A percentile compares a stretch with the other conserved stretches of the same genome.
These are phyloP conservation scores for Roridomyces roridus DNA, from an alignment of 768 basidiomycete genomes.

Conservation along the genomic window DNA sequence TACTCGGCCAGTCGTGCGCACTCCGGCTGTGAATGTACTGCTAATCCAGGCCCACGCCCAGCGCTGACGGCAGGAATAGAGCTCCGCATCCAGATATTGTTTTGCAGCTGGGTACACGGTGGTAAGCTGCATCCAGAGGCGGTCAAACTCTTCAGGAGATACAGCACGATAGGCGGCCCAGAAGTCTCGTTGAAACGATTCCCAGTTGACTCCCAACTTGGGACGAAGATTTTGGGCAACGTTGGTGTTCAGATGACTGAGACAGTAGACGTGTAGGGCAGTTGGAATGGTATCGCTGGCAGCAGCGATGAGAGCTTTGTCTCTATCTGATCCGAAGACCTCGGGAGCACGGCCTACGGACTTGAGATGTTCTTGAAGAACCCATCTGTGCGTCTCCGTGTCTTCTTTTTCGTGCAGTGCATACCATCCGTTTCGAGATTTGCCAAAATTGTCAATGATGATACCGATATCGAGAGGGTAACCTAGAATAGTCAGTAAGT, in stretches of 20 bases:
- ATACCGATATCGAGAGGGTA: too few species aligned
- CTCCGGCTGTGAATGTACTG: constrained; percentile 41
- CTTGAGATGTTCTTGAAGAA: constrained; percentile 31
- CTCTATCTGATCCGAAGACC: constrained; percentile 31
- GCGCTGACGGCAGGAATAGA: constrained; percentile 35
- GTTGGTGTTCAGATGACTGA: constrained; percentile 39
- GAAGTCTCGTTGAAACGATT: constrained; percentile 32
- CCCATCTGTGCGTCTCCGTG: constrained; percentile 27
- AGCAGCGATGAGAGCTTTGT: constrained; percentile 27
- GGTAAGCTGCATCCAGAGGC: constrained; percentile 22
- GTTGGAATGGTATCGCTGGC: constrained; percentile 24
- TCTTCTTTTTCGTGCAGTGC: too few species aligned
- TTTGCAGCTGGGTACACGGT: constrained; percentile 22
- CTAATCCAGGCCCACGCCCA: too few species aligned
- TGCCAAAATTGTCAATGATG: too few species aligned
- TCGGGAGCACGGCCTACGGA: constrained; percentile 22
- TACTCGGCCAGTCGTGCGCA: constrained; percentile 38
- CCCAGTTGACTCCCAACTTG: constrained; percentile 26
- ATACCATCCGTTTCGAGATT: too few species aligned
- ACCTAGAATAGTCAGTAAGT: too few species aligned
- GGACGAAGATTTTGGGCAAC: constrained; percentile 29
- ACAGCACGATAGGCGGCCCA: constrained; percentile 36
- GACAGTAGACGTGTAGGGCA: constrained; percentile 34
- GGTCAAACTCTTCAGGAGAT: constrained; percentile 38
- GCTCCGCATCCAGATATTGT: constrained; percentile 33